Evolutionary conservation across 768 basidiomycete genomes (phyloP), one percentile per base, ranked within the genome.

Genomic region (Rhodocollybia butyracea): DNA sequence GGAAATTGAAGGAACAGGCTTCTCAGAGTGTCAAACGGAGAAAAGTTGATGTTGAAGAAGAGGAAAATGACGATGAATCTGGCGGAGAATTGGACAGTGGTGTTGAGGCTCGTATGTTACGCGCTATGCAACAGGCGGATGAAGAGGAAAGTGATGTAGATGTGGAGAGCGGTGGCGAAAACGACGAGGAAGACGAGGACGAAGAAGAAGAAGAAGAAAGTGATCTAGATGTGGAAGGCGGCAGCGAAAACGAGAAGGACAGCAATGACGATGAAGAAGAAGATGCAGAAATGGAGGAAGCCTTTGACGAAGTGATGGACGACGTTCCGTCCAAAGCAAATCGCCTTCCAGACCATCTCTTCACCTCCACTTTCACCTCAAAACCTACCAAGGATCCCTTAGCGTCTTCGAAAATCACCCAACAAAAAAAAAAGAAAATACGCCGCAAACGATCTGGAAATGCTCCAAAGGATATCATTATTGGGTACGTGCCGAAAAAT

Each of bases 271-370:
- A 47, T 17, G 47, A 53, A n/a, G 40, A 42, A 17, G 5, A n/a
- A 11, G 29, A 39, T 19, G 4, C 22, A 10, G 50, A 51, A 26
- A 31, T 31, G 27, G 45, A 46, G 21, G 22, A 22, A 26, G 2
- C 12, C 19, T 34, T 21, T 10, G 31, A n/a, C 5, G 19, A 21
- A 13, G 31, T 36, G 10, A 24, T 39, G 8, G 26, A n/a, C 15
- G 26, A 29, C 1, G 27, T 15, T 6, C 29, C 19, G 1, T 12
- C 32, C n/a, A 41, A 29, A 13, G 4, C 24, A 12, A 53, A 53
- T 13, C 51, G 42, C 13, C 41, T 53, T 10, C 51, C 51, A 19
- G 51, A 53, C 13, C 29, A 53, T 31, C 21, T 53, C 27, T 53
- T 53, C 39, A 27, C 51, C n/a, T 53, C 51, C 19, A 40, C 40